phyloP scores from a whole-genome alignment of 257 asterid genomes.

The Rauvolfia tetraphylla region DNA sequence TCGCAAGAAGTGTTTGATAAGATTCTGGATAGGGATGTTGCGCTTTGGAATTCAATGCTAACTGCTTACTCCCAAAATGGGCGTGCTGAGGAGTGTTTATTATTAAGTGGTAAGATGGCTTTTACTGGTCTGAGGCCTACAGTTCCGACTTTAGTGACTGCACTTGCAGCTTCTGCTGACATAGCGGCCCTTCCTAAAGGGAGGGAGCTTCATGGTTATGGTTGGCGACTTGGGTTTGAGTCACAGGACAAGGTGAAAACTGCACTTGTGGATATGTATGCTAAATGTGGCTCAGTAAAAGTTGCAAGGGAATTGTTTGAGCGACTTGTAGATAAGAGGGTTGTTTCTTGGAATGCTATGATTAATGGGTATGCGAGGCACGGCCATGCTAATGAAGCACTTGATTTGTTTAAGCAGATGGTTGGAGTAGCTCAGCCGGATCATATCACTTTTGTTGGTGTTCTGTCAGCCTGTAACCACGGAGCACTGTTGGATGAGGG shows the following conservation, averaged over 20 bases:
- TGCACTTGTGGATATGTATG: constrained; percentile 63
- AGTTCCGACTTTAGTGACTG: constrained; percentile 53
- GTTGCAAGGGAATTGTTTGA: constrained; percentile 48
- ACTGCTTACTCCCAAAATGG: constrained; percentile 56
- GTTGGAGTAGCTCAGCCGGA: constrained; percentile 38
- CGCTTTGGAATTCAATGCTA: constrained; percentile 63
- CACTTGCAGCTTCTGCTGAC: constrained; percentile 54
- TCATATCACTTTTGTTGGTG: constrained; percentile 57
- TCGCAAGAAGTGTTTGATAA: constrained; percentile 46
- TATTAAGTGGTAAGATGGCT: constrained; percentile 48
- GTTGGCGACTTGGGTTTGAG: constrained; percentile 47
- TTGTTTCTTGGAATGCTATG: constrained; percentile 69
- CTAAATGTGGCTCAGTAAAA: constrained; percentile 46
- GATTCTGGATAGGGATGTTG: constrained; percentile 46
- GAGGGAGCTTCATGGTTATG: constrained; percentile 53
- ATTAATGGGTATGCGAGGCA: constrained; percentile 63
- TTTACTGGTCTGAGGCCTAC: constrained; percentile 37
- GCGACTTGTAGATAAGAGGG: constrained; percentile 37
- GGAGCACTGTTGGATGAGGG: constrained; percentile 54
- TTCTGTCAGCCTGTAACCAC: constrained; percentile 59
- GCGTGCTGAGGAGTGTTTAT: constrained; percentile 42
- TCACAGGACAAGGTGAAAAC: constrained; percentile 50
- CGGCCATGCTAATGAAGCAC: constrained; percentile 52
- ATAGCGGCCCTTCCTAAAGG: constrained; percentile 42
- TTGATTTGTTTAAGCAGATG: constrained; percentile 42